Evolutionary conservation across 495 filamentous ascomycete genomes (phyloP).

Genomic region (Sphaerosporella brunnea): DNA sequence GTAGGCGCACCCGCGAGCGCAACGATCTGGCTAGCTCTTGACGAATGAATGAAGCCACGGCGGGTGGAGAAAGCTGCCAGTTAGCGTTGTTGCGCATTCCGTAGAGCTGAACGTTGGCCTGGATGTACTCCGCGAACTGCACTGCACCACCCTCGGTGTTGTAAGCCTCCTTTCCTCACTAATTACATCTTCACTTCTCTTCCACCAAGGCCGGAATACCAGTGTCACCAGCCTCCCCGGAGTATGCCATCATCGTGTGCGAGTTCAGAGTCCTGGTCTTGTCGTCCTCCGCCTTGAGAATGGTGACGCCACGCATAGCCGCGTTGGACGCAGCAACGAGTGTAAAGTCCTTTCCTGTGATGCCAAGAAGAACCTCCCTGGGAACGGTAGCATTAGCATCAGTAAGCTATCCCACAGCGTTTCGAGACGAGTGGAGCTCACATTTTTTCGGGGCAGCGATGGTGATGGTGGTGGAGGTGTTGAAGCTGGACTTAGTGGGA

Average conservation of each 20-base stretch:
- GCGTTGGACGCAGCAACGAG: conserved; percentile 95
- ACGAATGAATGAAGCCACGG: conserved; percentile 79
- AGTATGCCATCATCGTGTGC: conserved; percentile 89
- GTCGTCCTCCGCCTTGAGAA: conserved; percentile 91
- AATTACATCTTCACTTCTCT: background rate
- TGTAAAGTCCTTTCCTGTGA: conserved; percentile 97
- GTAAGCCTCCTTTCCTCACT: conserved; percentile 21
- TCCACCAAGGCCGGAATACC: conserved; percentile 33
- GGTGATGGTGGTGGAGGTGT: conserved; percentile 4
- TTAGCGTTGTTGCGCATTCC: conserved; percentile 93
- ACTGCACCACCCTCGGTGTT: conserved; percentile 38
- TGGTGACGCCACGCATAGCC: conserved; percentile 86
- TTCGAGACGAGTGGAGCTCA: background rate
- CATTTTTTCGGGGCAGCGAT: conserved; percentile 1
- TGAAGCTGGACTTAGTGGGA: too few species aligned
- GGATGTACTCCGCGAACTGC: conserved; percentile 98
- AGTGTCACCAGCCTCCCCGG: conserved; percentile 91
- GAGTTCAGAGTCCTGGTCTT: conserved; percentile 84
- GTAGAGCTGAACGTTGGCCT: conserved; percentile 95
- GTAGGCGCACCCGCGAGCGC: conserved; percentile 43
- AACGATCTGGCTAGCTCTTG: conserved; percentile 77
- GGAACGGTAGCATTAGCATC: too few species aligned
- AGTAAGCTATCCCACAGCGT: background rate
- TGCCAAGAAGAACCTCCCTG: conserved; percentile 95
- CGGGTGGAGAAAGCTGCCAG: conserved; percentile 52